Percentiles rank a stretch among this genome's conserved stretches.
Evolutionary conservation across 2,329 filamentous ascomycete genomes (phyloP).

Genomic region (Cercospora sp.): DNA sequence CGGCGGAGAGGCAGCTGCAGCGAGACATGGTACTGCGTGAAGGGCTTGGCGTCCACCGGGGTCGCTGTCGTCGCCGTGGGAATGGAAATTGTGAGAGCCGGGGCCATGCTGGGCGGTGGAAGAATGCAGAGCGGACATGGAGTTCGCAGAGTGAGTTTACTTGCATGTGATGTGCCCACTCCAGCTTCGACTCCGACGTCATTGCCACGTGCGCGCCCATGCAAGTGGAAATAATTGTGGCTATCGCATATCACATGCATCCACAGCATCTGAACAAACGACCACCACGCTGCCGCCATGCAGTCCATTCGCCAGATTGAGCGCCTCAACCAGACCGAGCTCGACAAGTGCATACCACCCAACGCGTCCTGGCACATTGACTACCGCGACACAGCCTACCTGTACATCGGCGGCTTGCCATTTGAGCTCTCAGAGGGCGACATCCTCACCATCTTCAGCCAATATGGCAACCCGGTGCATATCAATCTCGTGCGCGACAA

Average conservation of each 20-base stretch:
- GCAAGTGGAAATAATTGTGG: neutral
- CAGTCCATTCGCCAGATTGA: slow-evolving; percentile 92
- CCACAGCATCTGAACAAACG: neutral
- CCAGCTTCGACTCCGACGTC: neutral
- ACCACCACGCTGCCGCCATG: slow-evolving; percentile 57
- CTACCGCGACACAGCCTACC: slow-evolving; percentile 94
- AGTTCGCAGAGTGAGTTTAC: neutral
- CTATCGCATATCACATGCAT: neutral
- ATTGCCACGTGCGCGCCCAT: slow-evolving; percentile 1
- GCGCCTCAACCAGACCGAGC: slow-evolving; percentile 88
- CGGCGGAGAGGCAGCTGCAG: slow-evolving; percentile 74
- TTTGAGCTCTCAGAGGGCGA: slow-evolving; percentile 95
- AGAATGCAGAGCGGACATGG: neutral
- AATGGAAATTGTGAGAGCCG: slow-evolving; percentile 49
- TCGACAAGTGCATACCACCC: slow-evolving; percentile 81
- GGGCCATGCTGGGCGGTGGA: slow-evolving; percentile 42
- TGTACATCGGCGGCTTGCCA: slow-evolving; percentile 93
- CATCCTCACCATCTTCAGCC: slow-evolving; percentile 92
- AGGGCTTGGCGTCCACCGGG: slow-evolving; percentile 60
- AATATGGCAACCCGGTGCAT: slow-evolving; percentile 93
- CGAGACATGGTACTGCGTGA: slow-evolving; percentile 76
- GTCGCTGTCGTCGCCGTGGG: slow-evolving; percentile 53
- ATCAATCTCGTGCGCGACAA: slow-evolving; percentile 91
- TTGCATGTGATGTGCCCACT: neutral
- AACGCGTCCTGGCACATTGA: slow-evolving; percentile 95